Evolutionary conservation across 139 green algal species (phyloP), one percentile per base, ranked within the genome.

Genomic region (Yamagishiella unicocca): DNA sequence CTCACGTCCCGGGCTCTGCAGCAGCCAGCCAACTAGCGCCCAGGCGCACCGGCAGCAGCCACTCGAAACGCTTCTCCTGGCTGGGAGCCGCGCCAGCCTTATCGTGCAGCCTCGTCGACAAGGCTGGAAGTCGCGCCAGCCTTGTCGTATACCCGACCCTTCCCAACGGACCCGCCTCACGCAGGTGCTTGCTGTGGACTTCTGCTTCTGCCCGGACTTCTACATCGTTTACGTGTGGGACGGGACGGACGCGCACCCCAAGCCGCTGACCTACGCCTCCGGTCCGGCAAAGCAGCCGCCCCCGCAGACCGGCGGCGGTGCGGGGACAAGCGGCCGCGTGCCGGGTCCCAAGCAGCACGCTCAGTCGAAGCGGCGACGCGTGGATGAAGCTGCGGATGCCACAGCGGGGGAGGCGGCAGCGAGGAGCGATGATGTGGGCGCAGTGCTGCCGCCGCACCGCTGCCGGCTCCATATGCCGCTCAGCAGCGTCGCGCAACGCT

Each of bases 131-230:
- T n/a, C n/a, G n/a, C n/a, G n/a, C n/a, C n/a, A n/a, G n/a, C n/a
- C n/a, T n/a, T n/a, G n/a, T n/a, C n/a, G n/a, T n/a, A n/a, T n/a
- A n/a, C n/a, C n/a, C n/a, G n/a, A n/a, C n/a, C n/a, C n/a, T n/a
- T n/a, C n/a, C n/a, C n/a, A n/a, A n/a, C n/a, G n/a, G n/a, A n/a
- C n/a, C n/a, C n/a, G n/a, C n/a, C n/a, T n/a, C n/a, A 9, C 22
- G 53, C 76, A 85, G 79, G 79, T 85, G 12, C 55, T 85, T 29
- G 38, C 79, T 3, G 79, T 85, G n/a, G 79, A 85, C 62, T 64
- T 85, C 61, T n/a, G 40, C 61, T 50, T 29, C 31, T 33, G 10
- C 29, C 79, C 79, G 0, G 14, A 75, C 21, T 27, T 35, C 38
- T 75, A 37, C 29, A 37, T 85, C 8, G 17, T 85, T 25, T 43